A percentile compares a stretch with the other conserved stretches of the same genome.
phyloP scores from a whole-genome alignment of 345 rosid genomes.

The Citrus australasica region DNA sequence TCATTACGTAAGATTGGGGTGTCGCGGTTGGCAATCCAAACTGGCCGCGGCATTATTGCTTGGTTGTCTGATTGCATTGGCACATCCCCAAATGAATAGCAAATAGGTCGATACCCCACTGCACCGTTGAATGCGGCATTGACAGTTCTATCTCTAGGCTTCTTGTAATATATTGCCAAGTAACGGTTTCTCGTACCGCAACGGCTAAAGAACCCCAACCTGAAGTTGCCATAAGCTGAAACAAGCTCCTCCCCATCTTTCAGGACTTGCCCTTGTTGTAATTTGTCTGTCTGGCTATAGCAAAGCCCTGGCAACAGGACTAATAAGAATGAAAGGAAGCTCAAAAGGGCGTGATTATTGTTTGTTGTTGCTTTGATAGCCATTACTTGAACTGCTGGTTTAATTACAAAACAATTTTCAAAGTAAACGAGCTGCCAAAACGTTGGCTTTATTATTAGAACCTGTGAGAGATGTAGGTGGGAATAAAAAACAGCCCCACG shows the following conservation, averaged over 20 bases:
- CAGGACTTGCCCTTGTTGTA: conserved; percentile 16
- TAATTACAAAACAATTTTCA: too few relatives aligned
- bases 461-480: too few relatives aligned
- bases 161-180: conserved; percentile 9
- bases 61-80: accelerated
- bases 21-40: conserved; percentile 19
- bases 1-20: neutral
- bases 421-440: neutral
- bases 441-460: too few relatives aligned
- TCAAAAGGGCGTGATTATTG: neutral
- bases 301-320: neutral
- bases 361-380: neutral
- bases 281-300: conserved; percentile 1
- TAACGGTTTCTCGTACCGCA: neutral
- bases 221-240: conserved; percentile 9
- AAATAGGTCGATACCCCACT: accelerated
- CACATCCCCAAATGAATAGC: too few relatives aligned
- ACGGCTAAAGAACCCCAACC: conserved; percentile 1
- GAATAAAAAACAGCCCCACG: too few relatives aligned
- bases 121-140: accelerated
- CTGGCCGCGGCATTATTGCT: neutral
- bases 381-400: neutral
- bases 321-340: neutral
- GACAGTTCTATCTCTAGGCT: neutral
- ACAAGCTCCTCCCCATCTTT: neutral